A percentile compares a stretch with the other conserved stretches of the same genome.
These are phyloP conservation scores for Albatrellus sp. DNA, from an alignment of 1,284 basidiomycete genomes.

Conservation along the genomic window DNA sequence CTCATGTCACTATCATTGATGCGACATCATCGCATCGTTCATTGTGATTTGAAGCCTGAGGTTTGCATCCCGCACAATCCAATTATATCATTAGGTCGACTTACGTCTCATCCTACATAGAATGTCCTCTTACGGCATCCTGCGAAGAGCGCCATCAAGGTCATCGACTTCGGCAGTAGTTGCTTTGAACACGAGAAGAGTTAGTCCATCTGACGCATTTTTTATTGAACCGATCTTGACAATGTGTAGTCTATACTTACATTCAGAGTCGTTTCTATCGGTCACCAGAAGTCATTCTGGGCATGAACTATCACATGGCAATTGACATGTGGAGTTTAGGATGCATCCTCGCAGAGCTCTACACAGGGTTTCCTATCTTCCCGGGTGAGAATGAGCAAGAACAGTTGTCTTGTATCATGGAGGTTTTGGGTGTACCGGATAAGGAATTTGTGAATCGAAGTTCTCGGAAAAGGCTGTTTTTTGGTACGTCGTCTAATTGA, in stretches of 20 bases:
- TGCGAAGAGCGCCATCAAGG: slow-evolving; percentile 92
- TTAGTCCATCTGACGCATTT: slow-evolving; percentile 25
- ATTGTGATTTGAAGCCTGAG: slow-evolving; percentile 99
- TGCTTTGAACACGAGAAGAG: slow-evolving; percentile 99
- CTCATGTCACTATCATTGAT: slow-evolving; percentile 84
- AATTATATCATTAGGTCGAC: slow-evolving; percentile 6
- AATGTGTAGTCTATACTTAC: slow-evolving; percentile 79
- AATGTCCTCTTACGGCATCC: slow-evolving; percentile 94
- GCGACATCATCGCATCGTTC: slow-evolving; percentile 96
- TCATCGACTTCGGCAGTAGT: slow-evolving; percentile 98
- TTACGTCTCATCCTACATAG: slow-evolving; percentile 25
- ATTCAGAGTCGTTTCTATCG: slow-evolving; percentile 97
- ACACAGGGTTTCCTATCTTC: slow-evolving; percentile 98
- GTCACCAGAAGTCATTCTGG: slow-evolving; percentile 88
- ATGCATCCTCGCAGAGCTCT: slow-evolving; percentile 94
- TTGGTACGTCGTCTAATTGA: slow-evolving; percentile 45
- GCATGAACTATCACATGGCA: slow-evolving; percentile 91
- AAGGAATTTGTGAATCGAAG: slow-evolving; percentile 91
- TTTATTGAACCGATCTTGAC: slow-evolving; percentile 10
- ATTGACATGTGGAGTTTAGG: slow-evolving; percentile 98
- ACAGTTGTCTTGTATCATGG: slow-evolving; percentile 99
- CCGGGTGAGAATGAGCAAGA: slow-evolving; percentile 99
- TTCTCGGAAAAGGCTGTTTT: slow-evolving; percentile 90
- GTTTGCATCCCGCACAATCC: slow-evolving; percentile 22
- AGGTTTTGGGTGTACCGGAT: slow-evolving; percentile 92